A percentile compares a stretch with the other conserved stretches of the same genome.
Conservation (phyloP, 2,329 filamentous ascomycete genomes). For the Penicillium sp. region DNA sequence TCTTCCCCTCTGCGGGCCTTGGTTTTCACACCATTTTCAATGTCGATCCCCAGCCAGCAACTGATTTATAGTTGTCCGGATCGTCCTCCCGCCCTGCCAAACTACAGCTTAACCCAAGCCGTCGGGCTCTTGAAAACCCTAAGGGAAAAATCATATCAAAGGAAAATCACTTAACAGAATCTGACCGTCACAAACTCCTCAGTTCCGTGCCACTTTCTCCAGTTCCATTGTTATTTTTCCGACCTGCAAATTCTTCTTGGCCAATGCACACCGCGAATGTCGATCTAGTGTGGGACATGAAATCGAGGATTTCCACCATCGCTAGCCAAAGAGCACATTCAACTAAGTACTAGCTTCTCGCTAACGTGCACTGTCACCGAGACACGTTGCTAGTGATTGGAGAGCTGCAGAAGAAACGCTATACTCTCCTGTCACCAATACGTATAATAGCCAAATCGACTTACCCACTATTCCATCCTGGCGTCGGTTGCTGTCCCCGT, state of each 20-base stretch:
- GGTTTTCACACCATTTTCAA: constrained; percentile 17
- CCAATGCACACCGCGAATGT: constrained; percentile 3
- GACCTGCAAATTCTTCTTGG: neutral
- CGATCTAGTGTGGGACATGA: constrained; percentile 14
- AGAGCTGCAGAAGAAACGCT: neutral
- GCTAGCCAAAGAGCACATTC: constrained; percentile 3
- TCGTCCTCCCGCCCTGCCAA: constrained; percentile 36
- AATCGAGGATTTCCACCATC: constrained; percentile 10
- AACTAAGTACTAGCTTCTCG: constrained; percentile 12
- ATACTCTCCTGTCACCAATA: neutral
- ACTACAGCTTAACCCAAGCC: constrained; percentile 43
- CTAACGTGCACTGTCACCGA: constrained; percentile 9
- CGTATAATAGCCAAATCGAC: neutral
- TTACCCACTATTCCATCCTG: constrained; percentile 2
- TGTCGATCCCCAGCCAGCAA: constrained; percentile 24
- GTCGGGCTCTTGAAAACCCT: constrained; percentile 32
- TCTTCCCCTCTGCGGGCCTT: constrained; percentile 14
- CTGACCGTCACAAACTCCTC: neutral
- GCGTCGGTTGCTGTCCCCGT: constrained; percentile 2
- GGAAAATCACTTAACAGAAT: too few relatives aligned
- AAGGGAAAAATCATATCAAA: too few relatives aligned
- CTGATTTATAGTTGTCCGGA: constrained; percentile 33
- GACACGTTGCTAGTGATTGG: constrained; percentile 3
- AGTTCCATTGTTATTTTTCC: constrained; percentile 4
- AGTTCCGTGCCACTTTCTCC: neutral